Conservation (phyloP, 176 grass and related monocot genomes). For the Oryza coarctata region DNA sequence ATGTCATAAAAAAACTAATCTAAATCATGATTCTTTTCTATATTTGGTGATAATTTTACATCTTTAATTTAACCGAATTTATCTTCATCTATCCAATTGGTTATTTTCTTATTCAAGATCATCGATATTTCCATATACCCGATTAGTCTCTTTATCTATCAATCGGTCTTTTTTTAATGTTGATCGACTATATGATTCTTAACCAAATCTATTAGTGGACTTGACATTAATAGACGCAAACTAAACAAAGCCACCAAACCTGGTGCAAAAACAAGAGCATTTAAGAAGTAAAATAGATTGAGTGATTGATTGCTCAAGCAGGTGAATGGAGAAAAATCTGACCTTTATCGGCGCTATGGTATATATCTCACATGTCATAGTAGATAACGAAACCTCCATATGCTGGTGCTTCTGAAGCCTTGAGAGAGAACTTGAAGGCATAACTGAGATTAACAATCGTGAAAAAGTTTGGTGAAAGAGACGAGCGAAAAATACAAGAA, state of each 20-base stretch:
- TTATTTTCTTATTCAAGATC: too few relatives aligned
- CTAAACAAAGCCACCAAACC: slow-evolving; percentile 1
- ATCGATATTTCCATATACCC: too few relatives aligned
- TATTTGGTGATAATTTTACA: too few relatives aligned
- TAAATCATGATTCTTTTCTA: too few relatives aligned
- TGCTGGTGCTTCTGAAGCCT: slow-evolving; percentile 35
- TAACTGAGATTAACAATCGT: not conserved
- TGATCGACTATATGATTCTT: too few relatives aligned
- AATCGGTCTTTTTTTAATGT: too few relatives aligned
- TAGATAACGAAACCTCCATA: slow-evolving; percentile 37
- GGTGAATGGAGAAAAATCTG: not conserved
- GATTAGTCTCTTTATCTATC: too few relatives aligned
- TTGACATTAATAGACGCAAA: too few relatives aligned
- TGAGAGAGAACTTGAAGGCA: slow-evolving; percentile 32
- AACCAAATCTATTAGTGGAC: too few relatives aligned
- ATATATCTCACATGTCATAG: slow-evolving; percentile 48
- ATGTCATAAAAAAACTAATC: too few relatives aligned
- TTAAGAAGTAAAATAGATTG: not conserved
- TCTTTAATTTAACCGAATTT: too few relatives aligned
- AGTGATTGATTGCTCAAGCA: not conserved
- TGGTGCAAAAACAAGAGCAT: not conserved
- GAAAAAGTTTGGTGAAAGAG: not conserved
- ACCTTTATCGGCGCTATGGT: slow-evolving; percentile 52
- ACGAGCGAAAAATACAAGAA: not conserved
- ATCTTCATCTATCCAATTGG: too few relatives aligned